Evolutionary conservation across 2,329 filamentous ascomycete genomes (phyloP).

Genomic region (Pseudogymnoascus sp.): DNA sequence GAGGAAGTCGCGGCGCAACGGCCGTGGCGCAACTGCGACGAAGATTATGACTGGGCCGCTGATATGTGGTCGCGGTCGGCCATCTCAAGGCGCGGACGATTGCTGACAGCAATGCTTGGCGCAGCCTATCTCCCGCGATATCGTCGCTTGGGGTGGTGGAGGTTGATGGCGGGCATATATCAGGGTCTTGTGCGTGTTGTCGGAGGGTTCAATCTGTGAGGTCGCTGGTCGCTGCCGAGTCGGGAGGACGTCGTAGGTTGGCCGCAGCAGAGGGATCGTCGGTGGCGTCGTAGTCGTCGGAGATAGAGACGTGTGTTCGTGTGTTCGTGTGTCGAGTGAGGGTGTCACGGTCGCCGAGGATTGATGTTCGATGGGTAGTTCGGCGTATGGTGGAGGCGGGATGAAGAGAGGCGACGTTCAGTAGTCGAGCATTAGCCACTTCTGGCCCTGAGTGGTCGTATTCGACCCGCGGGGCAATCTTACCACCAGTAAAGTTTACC

Average conservation of each 20-base stretch:
- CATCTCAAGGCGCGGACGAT: neutral
- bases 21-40: neutral
- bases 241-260: neutral
- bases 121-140: neutral
- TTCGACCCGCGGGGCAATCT: neutral
- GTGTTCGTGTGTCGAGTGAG: neutral
- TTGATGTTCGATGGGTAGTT: neutral
- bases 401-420: neutral
- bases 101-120: neutral
- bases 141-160: neutral
- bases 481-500: neutral
- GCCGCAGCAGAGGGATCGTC: neutral
- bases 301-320: neutral
- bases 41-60: neutral
- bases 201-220: neutral
- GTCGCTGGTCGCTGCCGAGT: neutral
- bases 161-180: neutral
- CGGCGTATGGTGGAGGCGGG: neutral
- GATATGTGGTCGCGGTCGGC: neutral
- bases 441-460: neutral
- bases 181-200: neutral
- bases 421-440: neutral
- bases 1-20: neutral
- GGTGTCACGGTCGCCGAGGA: neutral
- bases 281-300: neutral